phyloP scores from a whole-genome alignment of 1,284 basidiomycete genomes.

The Puccinia novopanici region DNA sequence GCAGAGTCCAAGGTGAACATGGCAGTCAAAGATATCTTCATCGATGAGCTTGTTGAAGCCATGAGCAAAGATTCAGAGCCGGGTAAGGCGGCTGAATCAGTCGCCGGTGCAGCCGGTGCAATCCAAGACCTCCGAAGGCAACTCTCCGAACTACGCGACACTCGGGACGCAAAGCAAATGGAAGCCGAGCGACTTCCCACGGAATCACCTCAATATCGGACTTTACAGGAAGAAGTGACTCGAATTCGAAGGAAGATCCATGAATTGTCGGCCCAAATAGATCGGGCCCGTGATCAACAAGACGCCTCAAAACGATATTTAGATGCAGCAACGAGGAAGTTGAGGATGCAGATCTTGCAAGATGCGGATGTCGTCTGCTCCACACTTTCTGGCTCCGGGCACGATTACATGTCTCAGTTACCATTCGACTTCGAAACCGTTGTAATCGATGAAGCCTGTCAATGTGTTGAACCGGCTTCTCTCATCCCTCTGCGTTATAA shows the following conservation, averaged over 20 bases:
- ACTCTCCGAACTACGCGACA: constrained; percentile 69
- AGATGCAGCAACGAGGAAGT: constrained; percentile 74
- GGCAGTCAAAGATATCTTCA: constrained; percentile 79
- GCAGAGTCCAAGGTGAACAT: constrained; percentile 76
- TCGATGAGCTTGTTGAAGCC: constrained; percentile 78
- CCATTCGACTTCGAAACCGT: constrained; percentile 87
- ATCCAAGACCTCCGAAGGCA: constrained; percentile 66
- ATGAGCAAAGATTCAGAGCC: constrained; percentile 64
- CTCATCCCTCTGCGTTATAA: constrained; percentile 92
- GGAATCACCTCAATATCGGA: constrained; percentile 61
- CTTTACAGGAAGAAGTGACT: constrained; percentile 64
- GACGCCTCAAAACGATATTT: constrained; percentile 71
- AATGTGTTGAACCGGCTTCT: constrained; percentile 94
- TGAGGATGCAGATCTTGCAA: constrained; percentile 73
- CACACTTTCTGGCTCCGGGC: constrained; percentile 88
- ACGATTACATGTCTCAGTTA: constrained; percentile 74
- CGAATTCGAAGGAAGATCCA: constrained; percentile 69
- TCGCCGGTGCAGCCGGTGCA: constrained; percentile 61
- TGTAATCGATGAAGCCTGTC: constrained; percentile 97
- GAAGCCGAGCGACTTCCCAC: constrained; percentile 62
- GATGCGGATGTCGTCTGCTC: constrained; percentile 92
- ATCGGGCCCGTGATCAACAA: constrained; percentile 77
- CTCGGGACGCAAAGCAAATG: constrained; percentile 68
- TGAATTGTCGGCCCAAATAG: constrained; percentile 70
- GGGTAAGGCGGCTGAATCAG: constrained; percentile 51